Evolutionary conservation across 2,329 filamentous ascomycete genomes (phyloP).

Genomic region (Monilinia aucupariae): DNA sequence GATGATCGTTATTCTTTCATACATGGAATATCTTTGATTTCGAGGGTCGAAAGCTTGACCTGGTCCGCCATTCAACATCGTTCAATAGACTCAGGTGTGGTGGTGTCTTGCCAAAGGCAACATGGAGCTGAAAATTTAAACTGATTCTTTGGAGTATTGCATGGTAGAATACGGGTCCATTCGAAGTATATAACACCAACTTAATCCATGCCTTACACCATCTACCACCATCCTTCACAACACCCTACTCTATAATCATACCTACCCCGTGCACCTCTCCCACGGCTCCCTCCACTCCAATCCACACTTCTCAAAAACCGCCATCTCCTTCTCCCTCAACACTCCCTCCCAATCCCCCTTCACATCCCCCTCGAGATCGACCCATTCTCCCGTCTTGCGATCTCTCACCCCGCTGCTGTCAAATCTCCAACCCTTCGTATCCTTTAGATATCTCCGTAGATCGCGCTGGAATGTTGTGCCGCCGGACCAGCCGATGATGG

Average conservation of each 20-base stretch:
- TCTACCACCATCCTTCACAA: background rate
- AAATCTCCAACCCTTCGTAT: slow-evolving; percentile 71
- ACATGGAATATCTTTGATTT: too few relatives aligned
- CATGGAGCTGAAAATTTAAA: background rate
- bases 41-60: too few relatives aligned
- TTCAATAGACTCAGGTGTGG: too few relatives aligned
- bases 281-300: slow-evolving; percentile 61
- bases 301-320: slow-evolving; percentile 74
- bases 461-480: slow-evolving; percentile 89
- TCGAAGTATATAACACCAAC: background rate
- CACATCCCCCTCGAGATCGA: slow-evolving; percentile 54
- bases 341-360: slow-evolving; percentile 40
- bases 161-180: too few relatives aligned
- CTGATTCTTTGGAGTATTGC: background rate
- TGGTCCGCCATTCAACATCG: too few relatives aligned
- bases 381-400: slow-evolving; percentile 55
- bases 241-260: background rate
- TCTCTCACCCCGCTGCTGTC: slow-evolving; percentile 89
- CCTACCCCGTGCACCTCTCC: slow-evolving; percentile 49
- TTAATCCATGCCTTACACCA: too few relatives aligned
- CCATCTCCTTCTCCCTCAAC: slow-evolving; percentile 63
- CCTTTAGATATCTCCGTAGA: slow-evolving; percentile 72
- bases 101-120: background rate
- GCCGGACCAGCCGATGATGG: slow-evolving; percentile 81
- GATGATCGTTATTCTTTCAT: too few relatives aligned